Base-by-base conservation (phyloP, 163 green algal genomes). In the Scenedesmus sp. region DNA sequence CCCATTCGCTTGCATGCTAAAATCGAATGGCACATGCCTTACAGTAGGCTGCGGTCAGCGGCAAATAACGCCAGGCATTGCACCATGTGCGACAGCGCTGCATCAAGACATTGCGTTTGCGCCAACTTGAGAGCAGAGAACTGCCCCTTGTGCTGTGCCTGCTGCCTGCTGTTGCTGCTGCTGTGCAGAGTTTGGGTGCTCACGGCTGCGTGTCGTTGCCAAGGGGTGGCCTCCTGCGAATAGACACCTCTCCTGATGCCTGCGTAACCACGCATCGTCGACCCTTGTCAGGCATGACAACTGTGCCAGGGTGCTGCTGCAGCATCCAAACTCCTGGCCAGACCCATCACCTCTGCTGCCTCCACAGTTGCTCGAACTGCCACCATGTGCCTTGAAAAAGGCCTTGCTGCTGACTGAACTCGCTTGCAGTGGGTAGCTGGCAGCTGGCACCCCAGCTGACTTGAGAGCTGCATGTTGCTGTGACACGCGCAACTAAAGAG, bases 201-300 rank as follows among this genome's bases (percentile, higher is more conserved):
- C 70, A 97, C 94, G 94, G 93, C 86, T 98, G 97, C 18, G 86
- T 95, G n/a, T 95, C 91, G 6, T 93, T 85, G 15, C 97, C 97
- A 33, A 95, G 91, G 13, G 97, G 97, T 37, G 97, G 96, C 53
- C 96, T 90, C 24, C 97, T 89, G 12, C 97, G 93, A 61, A 98
- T 98, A 9, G 90, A 95, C 22, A 98, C 96, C 83, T 96, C 95
- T 70, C 89, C 93, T 12, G 70, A 43, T 16, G 78, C 87, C 87
- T 91, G 76, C 87, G 59, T 15, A 49, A 16, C 72, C 46, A 81
- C n/a, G 72, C 12, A 81, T 43, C 10, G n/a, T 49, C 3, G n/a
- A 35, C 6, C 78, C 20, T 10, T 6, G 7, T 85, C 12, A 85
- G 43, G 13, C 79, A 40, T 22, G 35, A 6, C 35, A 13, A 35